A percentile compares a stretch with the other conserved stretches of the same genome.
Conservation (phyloP, 2,329 filamentous ascomycete genomes). For the Scedosporium dehoogii region DNA sequence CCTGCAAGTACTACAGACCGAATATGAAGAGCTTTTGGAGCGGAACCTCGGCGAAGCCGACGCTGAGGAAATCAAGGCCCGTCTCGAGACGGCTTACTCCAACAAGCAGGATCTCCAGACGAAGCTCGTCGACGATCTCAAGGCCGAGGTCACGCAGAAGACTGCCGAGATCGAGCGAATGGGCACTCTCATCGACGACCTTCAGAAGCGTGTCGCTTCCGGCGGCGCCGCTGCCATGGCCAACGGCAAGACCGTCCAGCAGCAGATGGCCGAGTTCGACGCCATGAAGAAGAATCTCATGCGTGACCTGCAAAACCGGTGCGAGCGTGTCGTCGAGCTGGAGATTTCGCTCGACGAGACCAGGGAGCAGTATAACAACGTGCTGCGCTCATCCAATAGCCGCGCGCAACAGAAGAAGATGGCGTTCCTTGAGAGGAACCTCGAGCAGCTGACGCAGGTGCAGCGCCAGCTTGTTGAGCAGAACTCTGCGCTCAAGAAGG, state of each 20-base stretch:
- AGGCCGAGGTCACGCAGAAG: constrained; percentile 65
- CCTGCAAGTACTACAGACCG: constrained; percentile 62
- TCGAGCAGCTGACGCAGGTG: constrained; percentile 94
- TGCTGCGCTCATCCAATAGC: constrained; percentile 92
- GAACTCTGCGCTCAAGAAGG: constrained; percentile 95
- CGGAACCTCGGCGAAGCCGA: constrained; percentile 70
- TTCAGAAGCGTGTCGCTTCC: constrained; percentile 64
- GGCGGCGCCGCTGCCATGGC: constrained; percentile 44
- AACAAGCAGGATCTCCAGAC: constrained; percentile 65
- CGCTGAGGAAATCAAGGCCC: constrained; percentile 72
- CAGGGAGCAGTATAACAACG: constrained; percentile 97
- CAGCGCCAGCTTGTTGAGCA: constrained; percentile 97
- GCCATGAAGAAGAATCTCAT: constrained; percentile 99
- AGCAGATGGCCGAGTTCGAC: constrained; percentile 98
- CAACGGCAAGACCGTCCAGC: constrained; percentile 86
- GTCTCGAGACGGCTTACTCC: constrained; percentile 66
- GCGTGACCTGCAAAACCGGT: constrained; percentile 96
- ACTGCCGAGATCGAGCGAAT: constrained; percentile 74
- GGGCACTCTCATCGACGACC: constrained; percentile 69
- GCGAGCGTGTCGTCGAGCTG: constrained; percentile 93
- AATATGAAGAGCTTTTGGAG: constrained; percentile 76
- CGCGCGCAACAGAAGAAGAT: constrained; percentile 99
- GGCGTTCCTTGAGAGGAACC: constrained; percentile 95
- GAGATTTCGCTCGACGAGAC: constrained; percentile 97
- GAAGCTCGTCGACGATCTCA: constrained; percentile 67